These are phyloP conservation scores for Kockiozyma suomiensis DNA, from an alignment of 805 yeast genomes.

Conservation along the genomic window DNA sequence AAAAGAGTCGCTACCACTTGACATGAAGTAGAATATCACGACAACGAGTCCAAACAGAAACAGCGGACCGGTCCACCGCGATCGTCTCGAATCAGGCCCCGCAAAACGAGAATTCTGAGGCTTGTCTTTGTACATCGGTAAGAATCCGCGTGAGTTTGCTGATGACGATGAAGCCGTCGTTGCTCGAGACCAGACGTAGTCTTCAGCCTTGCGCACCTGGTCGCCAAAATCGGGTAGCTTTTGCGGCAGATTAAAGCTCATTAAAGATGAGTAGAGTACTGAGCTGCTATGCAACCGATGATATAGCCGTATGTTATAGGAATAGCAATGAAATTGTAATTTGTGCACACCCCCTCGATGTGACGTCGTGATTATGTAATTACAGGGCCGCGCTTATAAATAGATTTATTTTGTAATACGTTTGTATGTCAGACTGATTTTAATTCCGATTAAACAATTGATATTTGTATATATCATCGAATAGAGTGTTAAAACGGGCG, in stretches of 20 bases:
- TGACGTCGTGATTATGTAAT: too few species aligned
- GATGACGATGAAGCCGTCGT: background rate
- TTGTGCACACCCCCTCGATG: too few species aligned
- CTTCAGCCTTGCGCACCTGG: constrained; percentile 22
- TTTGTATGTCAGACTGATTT: too few species aligned
- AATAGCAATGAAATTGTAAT: background rate
- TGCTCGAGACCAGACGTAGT: constrained; percentile 17
- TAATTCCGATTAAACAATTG: too few species aligned
- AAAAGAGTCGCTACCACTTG: background rate
- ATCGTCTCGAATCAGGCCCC: background rate
- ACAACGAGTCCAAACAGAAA: constrained; percentile 1
- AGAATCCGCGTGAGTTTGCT: constrained; percentile 23
- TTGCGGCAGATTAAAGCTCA: constrained; percentile 25
- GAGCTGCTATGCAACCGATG: too few species aligned
- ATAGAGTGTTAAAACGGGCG: too few species aligned
- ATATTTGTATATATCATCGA: too few species aligned
- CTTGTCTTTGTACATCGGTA: constrained; percentile 60
- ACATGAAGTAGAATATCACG: background rate
- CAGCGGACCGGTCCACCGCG: constrained; percentile 3
- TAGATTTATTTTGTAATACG: too few species aligned
- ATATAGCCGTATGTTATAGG: too few species aligned
- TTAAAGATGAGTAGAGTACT: background rate
- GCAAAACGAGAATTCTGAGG: constrained; percentile 39
- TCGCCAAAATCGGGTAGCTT: constrained; percentile 22
- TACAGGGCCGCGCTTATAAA: too few species aligned